These are phyloP conservation scores for Penicillium canescens DNA, from an alignment of 495 filamentous ascomycete species.

Conservation along the genomic window DNA sequence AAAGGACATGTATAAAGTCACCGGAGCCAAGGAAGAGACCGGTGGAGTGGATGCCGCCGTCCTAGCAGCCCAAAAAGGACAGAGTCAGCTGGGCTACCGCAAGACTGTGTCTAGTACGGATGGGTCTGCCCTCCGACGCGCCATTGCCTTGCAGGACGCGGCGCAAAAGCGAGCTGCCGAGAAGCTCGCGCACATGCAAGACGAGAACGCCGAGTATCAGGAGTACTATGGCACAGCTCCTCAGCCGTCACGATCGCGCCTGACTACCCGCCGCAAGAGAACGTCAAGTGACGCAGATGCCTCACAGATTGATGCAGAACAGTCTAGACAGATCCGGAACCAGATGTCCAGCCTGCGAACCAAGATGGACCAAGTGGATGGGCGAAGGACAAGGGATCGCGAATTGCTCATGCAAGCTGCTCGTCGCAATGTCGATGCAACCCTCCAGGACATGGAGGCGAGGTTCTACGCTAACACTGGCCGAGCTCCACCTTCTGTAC, in stretches of 20 bases:
- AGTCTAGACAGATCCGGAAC: conserved; percentile 69
- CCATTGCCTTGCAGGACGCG: conserved; percentile 73
- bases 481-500: conserved; percentile 65
- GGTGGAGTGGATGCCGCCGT: conserved; percentile 23
- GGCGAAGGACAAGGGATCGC: conserved; percentile 73
- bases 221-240: conserved; percentile 69
- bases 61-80: conserved; percentile 40
- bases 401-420: conserved; percentile 74
- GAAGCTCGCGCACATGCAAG: conserved; percentile 75
- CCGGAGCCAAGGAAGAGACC: conserved; percentile 48
- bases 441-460: conserved; percentile 77
- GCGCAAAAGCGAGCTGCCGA: conserved; percentile 83
- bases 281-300: conserved; percentile 68
- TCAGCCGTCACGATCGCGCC: conserved; percentile 46
- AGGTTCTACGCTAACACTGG: conserved; percentile 75
- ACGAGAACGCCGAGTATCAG: conserved; percentile 67
- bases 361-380: conserved; percentile 67
- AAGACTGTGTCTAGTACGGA: conserved; percentile 35
- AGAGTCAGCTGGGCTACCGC: conserved; percentile 37
- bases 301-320: conserved; percentile 62
- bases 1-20: conserved; percentile 71
- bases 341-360: conserved; percentile 78
- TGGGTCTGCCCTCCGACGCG: conserved; percentile 35
- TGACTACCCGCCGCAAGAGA: conserved; percentile 63
- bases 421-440: conserved; percentile 78